Base-by-base conservation (phyloP, 352 stramenopile genomes). In the Phytophthora ramorum region DNA sequence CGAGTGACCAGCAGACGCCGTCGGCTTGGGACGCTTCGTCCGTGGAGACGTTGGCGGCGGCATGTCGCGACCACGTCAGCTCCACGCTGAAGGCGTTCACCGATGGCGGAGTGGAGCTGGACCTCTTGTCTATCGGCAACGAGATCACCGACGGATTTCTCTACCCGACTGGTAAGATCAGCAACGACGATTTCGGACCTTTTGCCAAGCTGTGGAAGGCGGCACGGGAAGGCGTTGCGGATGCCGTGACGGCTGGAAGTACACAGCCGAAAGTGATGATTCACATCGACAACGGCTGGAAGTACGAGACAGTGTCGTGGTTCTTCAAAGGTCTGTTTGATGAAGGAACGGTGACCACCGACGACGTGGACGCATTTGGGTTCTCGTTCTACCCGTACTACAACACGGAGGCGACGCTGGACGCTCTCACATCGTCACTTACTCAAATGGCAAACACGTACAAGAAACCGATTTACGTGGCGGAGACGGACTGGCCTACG, bases 361-460 rank as follows among this genome's bases (percentile, higher is more conserved):
- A 69, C 37, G 69, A 78, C 22, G 69, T 78, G 13, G 69, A 78
- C 38, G 69, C 57, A 17, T 60, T 78, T 22, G 69, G 69, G 20
- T 71, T 78, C 45, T 78, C 70, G 7, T 78, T 61, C 43, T 78
- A 75, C 26, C 70, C 66, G 24, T 75, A 64, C 56, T 78, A 78
- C 65, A 56, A 54, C 30, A 69, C 60, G 9, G 35, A 63, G 2
- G 66, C 70, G 12, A 78, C 66, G n/a, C 45, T 78, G 10, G 53
- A 64, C 5, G 66, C 66, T 4, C 63, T 78, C 3, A 71, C 71
- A 7, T 53, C 58, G 14, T 75, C 66, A 14, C 50, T 78, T 7
- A 71, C 58, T 5, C 37, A 46, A 35, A 46, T 78, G 22, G 71
- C 71, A 3, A 71, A 63, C 47, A 68, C 56, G 2, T 78, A 78